These are phyloP conservation scores for Boletus mariae DNA, from an alignment of 1,284 basidiomycete species.

Conservation along the genomic window DNA sequence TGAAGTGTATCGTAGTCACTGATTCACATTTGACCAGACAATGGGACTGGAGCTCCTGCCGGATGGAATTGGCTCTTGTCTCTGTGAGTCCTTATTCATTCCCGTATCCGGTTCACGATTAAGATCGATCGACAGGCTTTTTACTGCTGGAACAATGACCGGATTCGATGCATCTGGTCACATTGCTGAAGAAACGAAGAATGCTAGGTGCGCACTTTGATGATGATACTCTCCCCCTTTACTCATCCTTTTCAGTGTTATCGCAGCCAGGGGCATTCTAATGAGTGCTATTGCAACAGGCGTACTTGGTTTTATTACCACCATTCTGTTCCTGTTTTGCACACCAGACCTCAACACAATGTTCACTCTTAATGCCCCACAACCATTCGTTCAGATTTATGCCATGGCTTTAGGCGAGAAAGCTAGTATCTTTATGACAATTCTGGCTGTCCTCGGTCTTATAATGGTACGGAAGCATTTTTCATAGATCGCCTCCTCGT, in stretches of 20 bases:
- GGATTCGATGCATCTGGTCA: conserved; percentile 89
- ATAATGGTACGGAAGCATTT: conserved; percentile 54
- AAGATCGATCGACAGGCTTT: conserved; percentile 50
- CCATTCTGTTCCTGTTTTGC: conserved; percentile 83
- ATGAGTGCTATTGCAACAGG: conserved; percentile 73
- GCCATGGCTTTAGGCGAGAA: conserved; percentile 75
- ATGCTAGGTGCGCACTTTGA: conserved; percentile 55
- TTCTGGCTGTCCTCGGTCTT: conserved; percentile 73
- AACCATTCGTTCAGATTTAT: conserved; percentile 85
- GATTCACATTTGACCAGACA: conserved; percentile 47
- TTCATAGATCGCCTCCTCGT: background rate
- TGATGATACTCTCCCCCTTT: background rate
- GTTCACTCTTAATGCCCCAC: conserved; percentile 73
- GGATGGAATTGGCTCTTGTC: conserved; percentile 87
- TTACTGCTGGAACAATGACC: conserved; percentile 78
- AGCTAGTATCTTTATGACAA: conserved; percentile 79
- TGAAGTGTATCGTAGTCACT: background rate
- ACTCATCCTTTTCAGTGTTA: conserved; percentile 44
- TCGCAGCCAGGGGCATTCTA: conserved; percentile 77
- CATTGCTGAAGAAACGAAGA: conserved; percentile 86
- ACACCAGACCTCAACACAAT: conserved; percentile 72
- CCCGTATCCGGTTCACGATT: background rate
- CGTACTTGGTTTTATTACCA: conserved; percentile 67
- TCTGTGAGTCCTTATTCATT: conserved; percentile 46
- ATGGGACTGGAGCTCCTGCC: conserved; percentile 78